Conservation (phyloP, 768 basidiomycete species). For the Boletales sp. region DNA sequence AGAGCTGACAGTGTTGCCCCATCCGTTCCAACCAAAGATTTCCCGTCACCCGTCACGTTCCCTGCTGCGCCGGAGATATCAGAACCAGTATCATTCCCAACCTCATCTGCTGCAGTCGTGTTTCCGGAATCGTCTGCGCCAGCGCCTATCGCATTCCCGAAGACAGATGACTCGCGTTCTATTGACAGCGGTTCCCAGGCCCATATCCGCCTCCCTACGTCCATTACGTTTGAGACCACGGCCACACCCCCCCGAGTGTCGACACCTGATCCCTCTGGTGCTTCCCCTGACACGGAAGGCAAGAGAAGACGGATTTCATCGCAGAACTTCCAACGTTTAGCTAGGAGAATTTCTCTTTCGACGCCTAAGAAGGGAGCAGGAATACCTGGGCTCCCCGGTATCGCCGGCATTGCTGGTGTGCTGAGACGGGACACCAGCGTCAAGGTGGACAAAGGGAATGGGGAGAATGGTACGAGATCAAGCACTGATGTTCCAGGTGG, state of each 20-base stretch:
- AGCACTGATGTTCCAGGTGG: conserved; percentile 17
- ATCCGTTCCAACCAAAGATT: conserved; percentile 27
- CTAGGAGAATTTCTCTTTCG: conserved; percentile 65
- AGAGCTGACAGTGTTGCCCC: conserved; percentile 23
- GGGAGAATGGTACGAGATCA: conserved; percentile 17
- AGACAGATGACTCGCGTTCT: conserved; percentile 32
- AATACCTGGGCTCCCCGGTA: conserved; percentile 37
- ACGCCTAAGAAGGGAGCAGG: conserved; percentile 55
- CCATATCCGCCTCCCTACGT: conserved; percentile 25
- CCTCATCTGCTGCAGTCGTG: conserved; percentile 18
- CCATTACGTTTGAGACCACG: conserved; percentile 61
- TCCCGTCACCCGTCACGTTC: conserved; percentile 31
- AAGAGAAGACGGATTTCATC: conserved; percentile 80
- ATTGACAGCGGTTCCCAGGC: conserved; percentile 26
- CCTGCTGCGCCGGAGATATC: conserved; percentile 25
- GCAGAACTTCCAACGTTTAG: conserved; percentile 82
- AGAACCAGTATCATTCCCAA: conserved; percentile 8
- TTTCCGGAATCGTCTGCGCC: conserved; percentile 36
- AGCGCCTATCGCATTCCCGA: conserved; percentile 41
- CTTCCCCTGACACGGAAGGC: conserved; percentile 64
- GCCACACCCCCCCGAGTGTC: conserved; percentile 60
- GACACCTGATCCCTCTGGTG: conserved; percentile 64
- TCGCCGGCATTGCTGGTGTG: conserved; percentile 28
- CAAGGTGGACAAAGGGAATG: conserved; percentile 41
- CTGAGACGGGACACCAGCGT: conserved; percentile 29